These are phyloP conservation scores for Closterium sp. DNA, from an alignment of 139 green algal species.

Conservation along the genomic window DNA sequence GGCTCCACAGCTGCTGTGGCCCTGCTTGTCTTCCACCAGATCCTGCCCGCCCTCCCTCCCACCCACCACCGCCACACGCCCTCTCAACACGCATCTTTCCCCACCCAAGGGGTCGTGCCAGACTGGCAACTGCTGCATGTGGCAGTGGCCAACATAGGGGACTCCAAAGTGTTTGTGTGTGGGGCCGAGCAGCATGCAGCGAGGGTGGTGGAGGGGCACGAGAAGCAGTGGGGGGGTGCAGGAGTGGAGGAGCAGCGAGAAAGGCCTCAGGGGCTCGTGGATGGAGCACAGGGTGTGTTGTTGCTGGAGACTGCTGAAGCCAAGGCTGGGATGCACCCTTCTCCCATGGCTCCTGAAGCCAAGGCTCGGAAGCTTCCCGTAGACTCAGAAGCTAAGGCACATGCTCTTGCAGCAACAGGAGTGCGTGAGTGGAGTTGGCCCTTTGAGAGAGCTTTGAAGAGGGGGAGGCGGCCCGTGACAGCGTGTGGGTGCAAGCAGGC, in stretches of 20 bases:
- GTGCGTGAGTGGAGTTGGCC: background rate
- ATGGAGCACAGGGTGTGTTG: background rate
- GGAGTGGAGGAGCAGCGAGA: background rate
- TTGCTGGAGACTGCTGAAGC: background rate
- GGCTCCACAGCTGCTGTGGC: background rate
- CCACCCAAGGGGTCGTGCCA: background rate
- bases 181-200: background rate
- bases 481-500: background rate
- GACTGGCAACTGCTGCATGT: background rate
- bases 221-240: background rate
- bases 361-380: too few relatives aligned
- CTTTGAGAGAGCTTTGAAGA: background rate
- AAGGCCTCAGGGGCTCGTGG: background rate
- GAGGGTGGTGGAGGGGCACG: too few relatives aligned
- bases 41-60: background rate
- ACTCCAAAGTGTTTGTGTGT: background rate
- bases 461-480: background rate
- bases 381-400: background rate
- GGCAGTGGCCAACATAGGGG: background rate
- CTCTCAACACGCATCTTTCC: background rate
- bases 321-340: too few relatives aligned
- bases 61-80: background rate
- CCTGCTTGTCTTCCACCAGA: background rate
- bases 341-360: too few relatives aligned
- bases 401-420: background rate